Conservation (phyloP, 768 basidiomycete species). For the Leccinum ochraceum region DNA sequence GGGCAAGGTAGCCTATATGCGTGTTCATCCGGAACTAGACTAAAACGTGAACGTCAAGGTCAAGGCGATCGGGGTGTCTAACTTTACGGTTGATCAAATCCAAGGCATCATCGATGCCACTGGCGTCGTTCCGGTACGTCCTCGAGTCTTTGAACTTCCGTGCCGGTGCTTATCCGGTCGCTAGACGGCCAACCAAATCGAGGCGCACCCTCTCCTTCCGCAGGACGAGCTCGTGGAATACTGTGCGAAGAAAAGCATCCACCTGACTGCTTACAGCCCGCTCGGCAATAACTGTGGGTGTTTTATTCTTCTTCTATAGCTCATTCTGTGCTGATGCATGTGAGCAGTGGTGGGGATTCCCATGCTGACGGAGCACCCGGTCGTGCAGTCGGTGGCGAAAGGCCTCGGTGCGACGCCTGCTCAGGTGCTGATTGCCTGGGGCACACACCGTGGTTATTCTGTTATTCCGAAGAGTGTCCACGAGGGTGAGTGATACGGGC, state of each 20-base stretch:
- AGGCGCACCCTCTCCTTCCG: constrained; percentile 77
- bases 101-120: constrained; percentile 69
- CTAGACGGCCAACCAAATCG: constrained; percentile 75
- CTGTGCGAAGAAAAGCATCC: constrained; percentile 69
- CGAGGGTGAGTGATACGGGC: constrained; percentile 39
- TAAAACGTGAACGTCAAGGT: constrained; percentile 41
- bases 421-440: constrained; percentile 86
- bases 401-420: constrained; percentile 67
- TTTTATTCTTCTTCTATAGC: not conserved
- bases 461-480: constrained; percentile 86
- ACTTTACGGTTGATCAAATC: constrained; percentile 69
- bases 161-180: constrained; percentile 1
- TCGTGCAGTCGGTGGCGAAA: constrained; percentile 62
- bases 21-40: not conserved
- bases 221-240: constrained; percentile 73
- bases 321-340: not conserved
- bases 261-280: constrained; percentile 71
- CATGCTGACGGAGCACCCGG: constrained; percentile 66
- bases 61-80: constrained; percentile 76
- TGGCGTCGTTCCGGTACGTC: constrained; percentile 66
- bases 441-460: constrained; percentile 67
- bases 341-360: constrained; percentile 57
- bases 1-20: constrained; percentile 52
- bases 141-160: not conserved
- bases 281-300: constrained; percentile 77